Percentiles rank a stretch among this genome's conserved stretches.
Evolutionary conservation across 1,284 basidiomycete genomes (phyloP).

Genomic region (Volvariella surrecta): DNA sequence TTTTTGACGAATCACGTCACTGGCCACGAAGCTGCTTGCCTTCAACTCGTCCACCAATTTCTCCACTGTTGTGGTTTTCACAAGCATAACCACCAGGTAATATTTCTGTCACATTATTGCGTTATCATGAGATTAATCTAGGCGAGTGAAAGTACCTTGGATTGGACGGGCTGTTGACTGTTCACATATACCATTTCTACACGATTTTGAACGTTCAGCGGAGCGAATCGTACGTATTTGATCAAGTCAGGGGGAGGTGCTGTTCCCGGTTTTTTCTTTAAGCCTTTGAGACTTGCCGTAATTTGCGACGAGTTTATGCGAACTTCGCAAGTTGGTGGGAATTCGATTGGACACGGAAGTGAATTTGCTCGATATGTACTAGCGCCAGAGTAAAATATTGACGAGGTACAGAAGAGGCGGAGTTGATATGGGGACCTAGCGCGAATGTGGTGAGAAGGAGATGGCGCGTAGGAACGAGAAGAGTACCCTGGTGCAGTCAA

Average conservation of each 20-base stretch:
- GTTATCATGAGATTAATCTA: slow-evolving; percentile 5
- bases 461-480: slow-evolving; percentile 9
- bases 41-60: slow-evolving; percentile 61
- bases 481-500: slow-evolving; percentile 44
- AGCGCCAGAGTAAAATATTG: slow-evolving; percentile 61
- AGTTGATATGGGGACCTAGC: slow-evolving; percentile 68
- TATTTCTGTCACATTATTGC: slow-evolving; percentile 54
- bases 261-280: slow-evolving; percentile 96
- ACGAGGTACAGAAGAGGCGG: slow-evolving; percentile 89
- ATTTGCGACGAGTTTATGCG: slow-evolving; percentile 70
- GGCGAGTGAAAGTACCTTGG: slow-evolving; percentile 58
- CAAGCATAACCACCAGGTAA: slow-evolving; percentile 77
- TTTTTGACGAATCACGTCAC: slow-evolving; percentile 57
- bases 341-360: slow-evolving; percentile 74
- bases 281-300: slow-evolving; percentile 77
- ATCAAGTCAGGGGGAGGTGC: slow-evolving; percentile 85
- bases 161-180: slow-evolving; percentile 64
- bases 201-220: slow-evolving; percentile 44
- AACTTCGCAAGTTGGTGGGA: slow-evolving; percentile 87
- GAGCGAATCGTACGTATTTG: slow-evolving; percentile 39
- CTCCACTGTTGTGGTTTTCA: slow-evolving; percentile 63
- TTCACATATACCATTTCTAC: slow-evolving; percentile 90
- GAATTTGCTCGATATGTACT: slow-evolving; percentile 42
- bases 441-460: not conserved
- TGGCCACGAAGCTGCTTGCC: slow-evolving; percentile 54